Conservation (phyloP, 192 early-diverging fungal genomes). For the Gaertneriomyces sp. region DNA sequence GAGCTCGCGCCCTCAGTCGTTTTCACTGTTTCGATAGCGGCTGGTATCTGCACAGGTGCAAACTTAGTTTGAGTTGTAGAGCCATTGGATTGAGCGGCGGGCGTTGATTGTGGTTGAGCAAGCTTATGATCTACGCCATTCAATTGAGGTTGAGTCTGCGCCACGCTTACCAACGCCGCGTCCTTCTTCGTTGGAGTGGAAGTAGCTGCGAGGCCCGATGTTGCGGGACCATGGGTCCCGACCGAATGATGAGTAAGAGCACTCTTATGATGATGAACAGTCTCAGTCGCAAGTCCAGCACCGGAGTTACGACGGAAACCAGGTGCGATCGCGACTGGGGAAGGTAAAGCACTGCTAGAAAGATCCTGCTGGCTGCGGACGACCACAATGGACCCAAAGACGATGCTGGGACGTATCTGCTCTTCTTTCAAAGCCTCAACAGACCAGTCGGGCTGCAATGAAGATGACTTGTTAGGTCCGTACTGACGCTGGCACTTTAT, state of each 20-base stretch:
- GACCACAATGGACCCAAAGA: slow-evolving; percentile 9
- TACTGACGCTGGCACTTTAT: neutral
- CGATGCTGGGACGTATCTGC: slow-evolving; percentile 1
- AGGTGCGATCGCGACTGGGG: slow-evolving; percentile 7
- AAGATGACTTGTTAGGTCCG: neutral
- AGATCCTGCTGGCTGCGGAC: neutral
- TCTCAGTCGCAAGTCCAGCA: neutral
- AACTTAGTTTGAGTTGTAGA: too few species aligned
- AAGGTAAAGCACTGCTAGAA: neutral
- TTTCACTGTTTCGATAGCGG: too few species aligned
- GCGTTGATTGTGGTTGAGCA: too few species aligned
- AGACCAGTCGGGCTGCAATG: slow-evolving; percentile 8
- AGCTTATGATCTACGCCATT: too few species aligned
- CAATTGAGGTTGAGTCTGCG: too few species aligned
- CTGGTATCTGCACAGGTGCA: too few species aligned
- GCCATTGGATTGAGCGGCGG: too few species aligned
- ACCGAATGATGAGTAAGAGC: neutral
- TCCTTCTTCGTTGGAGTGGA: neutral
- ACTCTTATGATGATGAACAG: neutral
- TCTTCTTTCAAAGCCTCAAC: neutral
- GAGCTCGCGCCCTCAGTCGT: too few species aligned
- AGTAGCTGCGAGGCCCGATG: neutral
- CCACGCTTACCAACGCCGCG: too few species aligned
- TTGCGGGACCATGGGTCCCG: neutral
- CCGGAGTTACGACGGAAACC: neutral